Conservation (phyloP, 208 protist species). For the Trypanosoma platydactyli region DNA sequence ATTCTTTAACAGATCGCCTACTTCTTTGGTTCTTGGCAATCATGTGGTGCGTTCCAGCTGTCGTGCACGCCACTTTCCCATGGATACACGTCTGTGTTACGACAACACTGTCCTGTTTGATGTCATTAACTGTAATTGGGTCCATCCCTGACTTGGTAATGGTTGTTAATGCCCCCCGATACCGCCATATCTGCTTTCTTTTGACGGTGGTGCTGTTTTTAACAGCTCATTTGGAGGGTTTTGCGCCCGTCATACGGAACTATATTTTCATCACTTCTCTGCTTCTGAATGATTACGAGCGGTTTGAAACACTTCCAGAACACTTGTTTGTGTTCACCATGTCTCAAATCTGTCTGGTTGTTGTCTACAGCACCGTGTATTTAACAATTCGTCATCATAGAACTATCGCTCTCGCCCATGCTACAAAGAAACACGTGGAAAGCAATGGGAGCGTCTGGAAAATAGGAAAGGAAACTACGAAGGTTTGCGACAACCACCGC, state of each 20-base stretch:
- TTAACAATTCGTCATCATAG: slow-evolving; percentile 31
- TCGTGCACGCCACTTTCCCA: slow-evolving; percentile 36
- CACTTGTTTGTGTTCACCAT: slow-evolving; percentile 37
- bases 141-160: slow-evolving; percentile 38
- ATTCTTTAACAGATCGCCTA: not conserved
- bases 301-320: slow-evolving; percentile 37
- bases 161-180: slow-evolving; percentile 28
- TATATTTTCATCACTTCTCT: slow-evolving; percentile 39
- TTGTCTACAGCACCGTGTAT: slow-evolving; percentile 44
- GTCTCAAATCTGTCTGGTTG: slow-evolving; percentile 37
- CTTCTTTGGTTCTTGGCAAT: slow-evolving; percentile 21
- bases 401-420: not conserved
- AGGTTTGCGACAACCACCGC: not conserved
- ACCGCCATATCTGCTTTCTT: slow-evolving; percentile 34
- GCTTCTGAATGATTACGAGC: slow-evolving; percentile 45
- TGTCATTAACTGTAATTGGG: slow-evolving; percentile 36
- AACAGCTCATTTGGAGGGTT: slow-evolving; percentile 65
- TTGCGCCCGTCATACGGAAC: slow-evolving; percentile 63
- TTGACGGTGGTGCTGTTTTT: slow-evolving; percentile 30
- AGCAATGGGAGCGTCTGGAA: not conserved
- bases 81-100: slow-evolving; percentile 49
- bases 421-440: slow-evolving; percentile 11
- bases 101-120: slow-evolving; percentile 30
- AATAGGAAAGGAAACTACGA: not conserved
- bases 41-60: slow-evolving; percentile 47